phyloP scores from a whole-genome alignment of 2,329 filamentous ascomycete genomes.

The Rachicladosporium sp. region DNA sequence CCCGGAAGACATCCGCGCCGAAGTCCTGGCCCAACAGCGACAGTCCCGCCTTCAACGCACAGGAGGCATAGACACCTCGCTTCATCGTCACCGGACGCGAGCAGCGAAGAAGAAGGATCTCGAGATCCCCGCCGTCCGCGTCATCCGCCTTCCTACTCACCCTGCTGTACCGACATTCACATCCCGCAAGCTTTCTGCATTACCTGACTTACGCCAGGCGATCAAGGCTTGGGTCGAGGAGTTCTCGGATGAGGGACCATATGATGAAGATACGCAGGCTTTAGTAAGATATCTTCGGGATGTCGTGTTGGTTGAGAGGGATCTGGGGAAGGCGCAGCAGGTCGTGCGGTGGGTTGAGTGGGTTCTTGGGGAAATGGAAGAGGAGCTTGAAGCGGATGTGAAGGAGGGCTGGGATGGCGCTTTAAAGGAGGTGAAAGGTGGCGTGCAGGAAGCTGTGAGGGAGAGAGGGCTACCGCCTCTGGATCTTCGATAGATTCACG shows the following conservation, averaged over 20 bases:
- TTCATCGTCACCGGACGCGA: slow-evolving; percentile 13
- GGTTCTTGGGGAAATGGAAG: slow-evolving; percentile 21
- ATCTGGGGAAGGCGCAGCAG: slow-evolving; percentile 60
- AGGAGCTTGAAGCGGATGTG: not conserved
- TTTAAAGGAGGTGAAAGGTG: slow-evolving; percentile 28
- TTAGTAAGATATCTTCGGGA: slow-evolving; percentile 59
- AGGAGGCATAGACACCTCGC: slow-evolving; percentile 24
- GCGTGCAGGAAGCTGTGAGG: slow-evolving; percentile 31
- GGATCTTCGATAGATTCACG: too few relatives aligned
- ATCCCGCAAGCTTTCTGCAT: slow-evolving; percentile 39
- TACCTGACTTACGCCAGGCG: slow-evolving; percentile 59
- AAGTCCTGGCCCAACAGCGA: slow-evolving; percentile 65
- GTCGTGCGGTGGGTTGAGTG: slow-evolving; percentile 53
- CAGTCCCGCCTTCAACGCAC: slow-evolving; percentile 45
- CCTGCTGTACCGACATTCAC: slow-evolving; percentile 50
- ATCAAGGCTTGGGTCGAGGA: slow-evolving; percentile 63
- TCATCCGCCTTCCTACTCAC: slow-evolving; percentile 36
- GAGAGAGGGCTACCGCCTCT: slow-evolving; percentile 28
- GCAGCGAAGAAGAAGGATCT: slow-evolving; percentile 11
- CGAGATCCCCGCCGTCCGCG: slow-evolving; percentile 17
- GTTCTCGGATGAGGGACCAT: slow-evolving; percentile 63
- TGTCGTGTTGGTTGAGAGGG: slow-evolving; percentile 62
- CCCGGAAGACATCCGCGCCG: slow-evolving; percentile 64
- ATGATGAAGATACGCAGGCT: slow-evolving; percentile 62
- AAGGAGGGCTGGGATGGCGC: slow-evolving; percentile 23